These are phyloP conservation scores for Incumbomyces lentus DNA, from an alignment of 2,329 filamentous ascomycete species.

Conservation along the genomic window DNA sequence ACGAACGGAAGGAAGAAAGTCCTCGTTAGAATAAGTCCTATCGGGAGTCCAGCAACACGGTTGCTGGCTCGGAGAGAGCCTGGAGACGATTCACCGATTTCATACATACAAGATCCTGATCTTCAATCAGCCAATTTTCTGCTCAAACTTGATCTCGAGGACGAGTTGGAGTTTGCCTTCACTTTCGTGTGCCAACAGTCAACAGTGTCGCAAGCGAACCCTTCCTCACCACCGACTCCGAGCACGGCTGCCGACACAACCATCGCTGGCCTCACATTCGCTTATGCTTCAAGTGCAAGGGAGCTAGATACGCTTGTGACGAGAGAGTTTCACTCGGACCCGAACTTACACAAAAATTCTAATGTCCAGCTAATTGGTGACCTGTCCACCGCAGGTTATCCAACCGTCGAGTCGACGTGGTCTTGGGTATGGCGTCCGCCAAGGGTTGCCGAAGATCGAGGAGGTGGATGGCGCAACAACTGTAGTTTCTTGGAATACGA, in stretches of 20 bases:
- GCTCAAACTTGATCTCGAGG: conserved; percentile 76
- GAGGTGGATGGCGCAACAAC: conserved; percentile 87
- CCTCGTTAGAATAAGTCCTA: conserved; percentile 68
- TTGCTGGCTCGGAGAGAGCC: conserved; percentile 61
- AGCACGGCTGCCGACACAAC: conserved; percentile 53
- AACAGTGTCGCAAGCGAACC: conserved; percentile 35
- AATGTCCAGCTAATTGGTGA: conserved; percentile 95
- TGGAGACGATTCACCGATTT: conserved; percentile 66
- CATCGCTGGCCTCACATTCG: conserved; percentile 83
- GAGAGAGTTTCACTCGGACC: conserved; percentile 90
- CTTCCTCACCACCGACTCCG: conserved; percentile 40
- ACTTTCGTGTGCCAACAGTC: conserved; percentile 66
- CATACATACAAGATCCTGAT: conserved; percentile 91
- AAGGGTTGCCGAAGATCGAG: conserved; percentile 66
- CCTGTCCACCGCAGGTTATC: conserved; percentile 70
- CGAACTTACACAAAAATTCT: conserved; percentile 91
- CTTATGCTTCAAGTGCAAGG: conserved; percentile 72
- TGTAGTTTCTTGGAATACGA: conserved; percentile 99
- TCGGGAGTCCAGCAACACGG: conserved; percentile 75
- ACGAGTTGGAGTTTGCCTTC: conserved; percentile 87
- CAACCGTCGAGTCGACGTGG: conserved; percentile 85
- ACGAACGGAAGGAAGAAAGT: conserved; percentile 69
- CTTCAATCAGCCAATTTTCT: conserved; percentile 50
- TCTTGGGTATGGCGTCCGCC: conserved; percentile 95
- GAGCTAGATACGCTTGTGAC: conserved; percentile 93